phyloP scores from a whole-genome alignment of 2,329 filamentous ascomycete species.

The Hypoxylon sp. region DNA sequence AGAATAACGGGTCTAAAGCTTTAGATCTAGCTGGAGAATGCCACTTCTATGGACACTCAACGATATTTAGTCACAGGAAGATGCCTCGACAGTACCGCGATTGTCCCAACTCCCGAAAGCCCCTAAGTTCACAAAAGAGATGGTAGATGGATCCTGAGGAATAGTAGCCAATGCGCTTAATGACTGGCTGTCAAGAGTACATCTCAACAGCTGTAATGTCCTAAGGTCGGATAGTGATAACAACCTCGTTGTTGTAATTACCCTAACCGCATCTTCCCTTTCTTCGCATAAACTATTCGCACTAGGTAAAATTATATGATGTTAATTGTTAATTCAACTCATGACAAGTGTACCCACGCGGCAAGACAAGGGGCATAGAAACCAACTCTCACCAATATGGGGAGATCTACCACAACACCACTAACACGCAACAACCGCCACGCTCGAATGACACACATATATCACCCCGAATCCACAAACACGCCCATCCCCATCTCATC shows the following conservation, averaged over 20 bases:
- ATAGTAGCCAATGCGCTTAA: not conserved
- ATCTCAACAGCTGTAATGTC: not conserved
- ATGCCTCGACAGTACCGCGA: not conserved
- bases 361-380: not conserved
- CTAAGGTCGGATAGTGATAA: too few relatives aligned
- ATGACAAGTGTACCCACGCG: not conserved
- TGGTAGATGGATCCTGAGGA: not conserved
- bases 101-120: not conserved
- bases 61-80: not conserved
- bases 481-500: not conserved
- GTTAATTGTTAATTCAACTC: not conserved
- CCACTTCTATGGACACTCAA: not conserved
- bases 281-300: not conserved
- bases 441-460: conserved; percentile 1
- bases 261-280: not conserved
- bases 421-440: not conserved
- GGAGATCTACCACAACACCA: conserved; percentile 15
- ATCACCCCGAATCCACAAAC: not conserved
- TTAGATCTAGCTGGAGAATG: not conserved
- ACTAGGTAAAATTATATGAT: not conserved
- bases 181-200: not conserved
- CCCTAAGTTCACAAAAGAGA: not conserved
- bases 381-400: not conserved
- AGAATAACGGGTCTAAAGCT: too few relatives aligned
- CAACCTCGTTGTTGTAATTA: not conserved